Evolutionary conservation across 2,329 filamentous ascomycete species (phyloP), one percentile per base, ranked within the genome.

Genomic region (Pseudopithomyces maydicus): DNA sequence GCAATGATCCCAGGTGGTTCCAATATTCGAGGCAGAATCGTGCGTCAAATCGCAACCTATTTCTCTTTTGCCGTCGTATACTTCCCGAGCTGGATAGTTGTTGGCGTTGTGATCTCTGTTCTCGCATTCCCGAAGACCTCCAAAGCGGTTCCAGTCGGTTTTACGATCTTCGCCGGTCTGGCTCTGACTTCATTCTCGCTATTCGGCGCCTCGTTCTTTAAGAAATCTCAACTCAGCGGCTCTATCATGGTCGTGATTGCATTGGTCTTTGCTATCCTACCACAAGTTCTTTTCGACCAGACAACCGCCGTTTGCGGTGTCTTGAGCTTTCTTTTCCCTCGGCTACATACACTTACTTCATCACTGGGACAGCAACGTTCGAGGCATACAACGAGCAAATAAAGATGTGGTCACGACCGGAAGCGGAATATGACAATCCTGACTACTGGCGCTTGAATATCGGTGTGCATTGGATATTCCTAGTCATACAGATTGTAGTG

Each of bases 21-120:
- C 14, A 59, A 55, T n/a, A 48, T 60, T 8, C 56, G 65, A 32
- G 66, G 63, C 3, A 51, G 63, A 32, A 1, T 69, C 3, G 61
- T 58, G 3, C 66, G 67, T 15, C 63, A 63, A 44, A 58, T 66
- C 0, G 57, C 66, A 17, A 65, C 61, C 4, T 70, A 64, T 29
- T 35, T 67, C 22, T 68, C 68, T 2, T 70, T 70, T 39, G 59
- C 60, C 1, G 14, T 57, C 0, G 80, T 70, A 8, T 70, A 69
- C 54, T 55, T 68, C 17, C 66, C 66, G 0, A 57, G 66, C 51
- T 70, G 65, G 66, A 54, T 70, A 14, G 54, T 57, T 6, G 51
- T 69, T 11, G 68, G 66, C 14, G 58, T 66, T 2, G 57, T 70
- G 11, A 54, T 69, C 4, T 59, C 56, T 1, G 50, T 53, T 2